Evolutionary conservation across 768 basidiomycete genomes (phyloP), one percentile per base, ranked within the genome.

Genomic region (Lactarius vividus): DNA sequence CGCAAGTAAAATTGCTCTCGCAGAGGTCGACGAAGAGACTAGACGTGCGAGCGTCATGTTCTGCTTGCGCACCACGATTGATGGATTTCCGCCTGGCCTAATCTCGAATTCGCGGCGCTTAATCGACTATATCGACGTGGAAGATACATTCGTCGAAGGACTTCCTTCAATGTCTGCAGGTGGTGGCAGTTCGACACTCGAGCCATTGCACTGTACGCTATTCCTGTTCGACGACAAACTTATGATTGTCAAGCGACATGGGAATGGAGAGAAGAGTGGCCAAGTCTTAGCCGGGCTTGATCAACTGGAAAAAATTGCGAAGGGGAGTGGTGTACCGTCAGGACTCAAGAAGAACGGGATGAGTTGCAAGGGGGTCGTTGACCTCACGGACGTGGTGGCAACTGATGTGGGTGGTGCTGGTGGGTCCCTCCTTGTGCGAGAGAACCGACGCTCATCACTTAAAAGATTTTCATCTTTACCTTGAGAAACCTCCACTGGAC

Each of bases 161-260:
- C 79, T 31, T 82, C 84, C 58, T 81, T 82, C 20, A n/a, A 69
- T 79, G 13, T 77, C 81, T 16, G 72, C 81, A 39, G 77, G 79
- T 15, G 80, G 78, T 60, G 71, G 76, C 8, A 57, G 18, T 57
- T 76, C 80, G 2, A 72, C 61, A 4, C 58, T 77, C 1, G 82
- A 78, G 2, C 79, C 83, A 0, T 82, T 96, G 20, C 89, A 93
- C 72, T 96, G 91, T 75, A 92, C 91, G 2, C 78, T 99, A 33
- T 91, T 98, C 75, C 81, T 99, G 55, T 98, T 99, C 74, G 91
- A 95, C 68, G 96, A 99, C 77, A 93, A 93, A 72, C 79, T 99
- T 26, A 82, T 98, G 74, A 86, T 99, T 66, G 91, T 88, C 56
- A 98, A 98, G 78, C 84, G 97, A 31, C 91, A 84, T 52, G 86